These are phyloP conservation scores for Gossypium mustelinum DNA, from an alignment of 345 rosid species.

Conservation along the genomic window DNA sequence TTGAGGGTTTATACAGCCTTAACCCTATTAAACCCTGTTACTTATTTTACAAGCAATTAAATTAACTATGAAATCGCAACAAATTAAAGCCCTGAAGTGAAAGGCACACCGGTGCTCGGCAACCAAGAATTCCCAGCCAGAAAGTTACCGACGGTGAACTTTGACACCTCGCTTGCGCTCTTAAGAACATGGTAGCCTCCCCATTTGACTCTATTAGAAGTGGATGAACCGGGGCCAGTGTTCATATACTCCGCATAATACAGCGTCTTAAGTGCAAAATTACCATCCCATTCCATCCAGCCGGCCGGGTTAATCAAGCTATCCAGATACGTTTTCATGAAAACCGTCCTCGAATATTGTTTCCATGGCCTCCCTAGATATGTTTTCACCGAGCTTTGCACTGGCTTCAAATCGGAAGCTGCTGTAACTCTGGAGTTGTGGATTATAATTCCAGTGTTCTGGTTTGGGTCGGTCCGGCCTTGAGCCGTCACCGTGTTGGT, in stretches of 20 bases:
- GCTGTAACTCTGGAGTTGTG: slow-evolving; percentile 46
- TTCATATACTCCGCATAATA: slow-evolving; percentile 53
- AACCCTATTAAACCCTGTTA: not conserved
- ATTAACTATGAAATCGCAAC: not conserved
- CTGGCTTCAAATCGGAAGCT: slow-evolving; percentile 36
- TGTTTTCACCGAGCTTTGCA: slow-evolving; percentile 41
- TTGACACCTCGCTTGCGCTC: slow-evolving; percentile 34
- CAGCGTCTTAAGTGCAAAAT: slow-evolving; percentile 42
- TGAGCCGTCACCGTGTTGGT: slow-evolving; percentile 44
- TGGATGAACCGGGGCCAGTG: slow-evolving; percentile 40
- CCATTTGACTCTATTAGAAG: slow-evolving; percentile 41
- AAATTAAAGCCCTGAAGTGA: slow-evolving; percentile 39
- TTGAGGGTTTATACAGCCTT: too few relatives aligned
- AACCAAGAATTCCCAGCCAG: slow-evolving; percentile 45
- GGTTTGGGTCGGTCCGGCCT: slow-evolving; percentile 50
- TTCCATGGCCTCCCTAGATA: slow-evolving; percentile 50
- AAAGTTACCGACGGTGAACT: slow-evolving; percentile 41
- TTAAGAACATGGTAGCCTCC: slow-evolving; percentile 35
- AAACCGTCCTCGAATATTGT: slow-evolving; percentile 39
- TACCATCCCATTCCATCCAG: slow-evolving; percentile 50
- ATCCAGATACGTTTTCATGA: slow-evolving; percentile 39
- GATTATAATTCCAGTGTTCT: slow-evolving; percentile 52
- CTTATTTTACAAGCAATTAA: not conserved
- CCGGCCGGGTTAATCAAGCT: slow-evolving; percentile 43
- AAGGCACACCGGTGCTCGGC: slow-evolving; percentile 41